Percentiles rank a stretch among this genome's conserved stretches.
These are phyloP conservation scores for Wickerhamomyces subpelliculosus DNA, from an alignment of 805 yeast species.

Conservation along the genomic window DNA sequence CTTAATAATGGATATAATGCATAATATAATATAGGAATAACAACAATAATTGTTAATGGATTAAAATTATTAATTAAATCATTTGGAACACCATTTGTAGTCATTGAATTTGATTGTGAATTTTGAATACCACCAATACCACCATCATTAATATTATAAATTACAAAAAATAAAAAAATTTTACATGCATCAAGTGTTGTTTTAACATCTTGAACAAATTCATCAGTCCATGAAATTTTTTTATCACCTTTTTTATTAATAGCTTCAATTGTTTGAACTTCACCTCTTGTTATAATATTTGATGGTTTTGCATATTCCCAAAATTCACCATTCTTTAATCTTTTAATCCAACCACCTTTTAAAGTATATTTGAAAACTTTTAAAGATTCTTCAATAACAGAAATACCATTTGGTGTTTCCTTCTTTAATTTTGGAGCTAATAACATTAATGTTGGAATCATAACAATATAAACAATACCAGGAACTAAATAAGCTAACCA, in stretches of 20 bases:
- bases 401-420: slow-evolving; percentile 16
- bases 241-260: background rate
- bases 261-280: slow-evolving; percentile 11
- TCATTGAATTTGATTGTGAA: slow-evolving; percentile 59
- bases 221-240: slow-evolving; percentile 46
- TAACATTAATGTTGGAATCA: slow-evolving; percentile 35
- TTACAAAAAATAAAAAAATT: slow-evolving; percentile 62
- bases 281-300: slow-evolving; percentile 8
- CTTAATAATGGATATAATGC: slow-evolving; percentile 45
- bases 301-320: slow-evolving; percentile 56
- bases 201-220: slow-evolving; percentile 61
- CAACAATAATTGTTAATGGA: slow-evolving; percentile 62
- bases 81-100: slow-evolving; percentile 66
- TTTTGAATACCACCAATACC: slow-evolving; percentile 36
- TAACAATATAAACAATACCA: slow-evolving; percentile 44
- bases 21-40: slow-evolving; percentile 61
- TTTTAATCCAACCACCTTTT: slow-evolving; percentile 33
- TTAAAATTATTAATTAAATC: slow-evolving; percentile 69
- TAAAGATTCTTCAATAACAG: slow-evolving; percentile 34
- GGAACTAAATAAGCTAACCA: slow-evolving; percentile 71
- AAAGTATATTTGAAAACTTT: slow-evolving; percentile 33
- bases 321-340: slow-evolving; percentile 31
- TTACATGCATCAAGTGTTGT: slow-evolving; percentile 62
- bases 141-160: slow-evolving; percentile 66
- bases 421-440: slow-evolving; percentile 16